These are phyloP conservation scores for Talaromyces sp. DNA, from an alignment of 2,329 filamentous ascomycete genomes.

Conservation along the genomic window DNA sequence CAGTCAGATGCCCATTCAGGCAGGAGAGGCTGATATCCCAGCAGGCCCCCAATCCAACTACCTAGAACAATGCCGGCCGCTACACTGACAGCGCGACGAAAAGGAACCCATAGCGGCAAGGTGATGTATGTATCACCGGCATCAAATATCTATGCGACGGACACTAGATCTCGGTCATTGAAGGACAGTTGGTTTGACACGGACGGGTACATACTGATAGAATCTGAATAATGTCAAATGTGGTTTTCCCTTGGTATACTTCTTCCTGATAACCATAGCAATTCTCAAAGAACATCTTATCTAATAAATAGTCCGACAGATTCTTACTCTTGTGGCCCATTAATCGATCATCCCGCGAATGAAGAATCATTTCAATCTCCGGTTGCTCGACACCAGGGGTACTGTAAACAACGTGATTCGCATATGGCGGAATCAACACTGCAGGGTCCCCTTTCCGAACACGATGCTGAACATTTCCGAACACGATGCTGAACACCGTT, in stretches of 20 bases:
- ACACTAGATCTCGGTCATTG: too few relatives aligned
- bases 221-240: conserved; percentile 31
- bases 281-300: conserved; percentile 32
- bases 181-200: too few relatives aligned
- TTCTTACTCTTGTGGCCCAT: too few relatives aligned
- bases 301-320: too few relatives aligned
- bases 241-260: conserved; percentile 23
- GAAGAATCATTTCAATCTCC: too few relatives aligned
- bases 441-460: too few relatives aligned
- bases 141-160: conserved; percentile 43
- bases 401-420: too few relatives aligned
- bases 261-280: conserved; percentile 35
- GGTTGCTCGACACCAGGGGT: too few relatives aligned
- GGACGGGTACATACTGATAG: conserved; percentile 29
- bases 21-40: background rate
- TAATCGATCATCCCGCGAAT: too few relatives aligned
- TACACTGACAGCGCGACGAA: background rate
- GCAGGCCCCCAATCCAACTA: background rate
- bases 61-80: background rate
- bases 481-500: too few relatives aligned
- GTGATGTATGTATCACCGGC: conserved; percentile 34
- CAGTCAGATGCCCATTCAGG: background rate
- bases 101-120: background rate
- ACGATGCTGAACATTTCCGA: too few relatives aligned
- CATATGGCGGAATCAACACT: too few relatives aligned